Evolutionary conservation across 495 filamentous ascomycete genomes (phyloP), one percentile per base, ranked within the genome.

Genomic region (Talaromyces ruber): DNA sequence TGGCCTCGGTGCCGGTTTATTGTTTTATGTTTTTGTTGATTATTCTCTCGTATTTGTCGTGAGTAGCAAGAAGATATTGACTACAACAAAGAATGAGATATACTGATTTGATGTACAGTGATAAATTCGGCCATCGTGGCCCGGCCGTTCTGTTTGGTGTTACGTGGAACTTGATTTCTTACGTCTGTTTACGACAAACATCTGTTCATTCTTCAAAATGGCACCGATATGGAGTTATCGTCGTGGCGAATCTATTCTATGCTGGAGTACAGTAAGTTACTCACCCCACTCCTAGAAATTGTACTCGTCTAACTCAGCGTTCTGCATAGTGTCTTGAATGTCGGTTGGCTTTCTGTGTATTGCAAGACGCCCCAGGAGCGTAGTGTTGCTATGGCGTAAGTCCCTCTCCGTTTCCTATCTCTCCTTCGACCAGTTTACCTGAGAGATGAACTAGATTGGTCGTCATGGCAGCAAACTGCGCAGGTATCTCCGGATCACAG

Each of bases 391-490:
- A 82, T 83, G 78, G 78, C 81, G 77, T 82, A 72, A 64, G 79
- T 74, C 14, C 12, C 34, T 16, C 52, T 53, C 26, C 50, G 58
- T 52, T 34, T 54, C 60, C 12, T n/a, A 30, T 63, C 30, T 52
- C 25, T 61, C 29, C 29, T 59, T 24, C 9, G 4, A 56, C 39
- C 51, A 29, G n/a, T 12, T 62, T 3, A 51, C 25, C 9, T 43
- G 52, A 61, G 39, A 43, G 58, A 60, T 25, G 56, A 29, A 68
- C 34, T 30, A 79, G 75, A 12, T 70, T 83, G 54, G 72, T 84
- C 47, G 75, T 86, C 45, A 84, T 84, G 80, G 74, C 78, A 9
- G 83, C 82, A 11, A 82, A 82, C 61, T 70, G 74, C 51, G 70
- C 77, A 3, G 81, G 81, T 2, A 84, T 82, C 26, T 76, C 80